A percentile compares a stretch with the other conserved stretches of the same genome.
These are phyloP conservation scores for Amanita pseudoporphyria DNA, from an alignment of 768 basidiomycete genomes.

Conservation along the genomic window DNA sequence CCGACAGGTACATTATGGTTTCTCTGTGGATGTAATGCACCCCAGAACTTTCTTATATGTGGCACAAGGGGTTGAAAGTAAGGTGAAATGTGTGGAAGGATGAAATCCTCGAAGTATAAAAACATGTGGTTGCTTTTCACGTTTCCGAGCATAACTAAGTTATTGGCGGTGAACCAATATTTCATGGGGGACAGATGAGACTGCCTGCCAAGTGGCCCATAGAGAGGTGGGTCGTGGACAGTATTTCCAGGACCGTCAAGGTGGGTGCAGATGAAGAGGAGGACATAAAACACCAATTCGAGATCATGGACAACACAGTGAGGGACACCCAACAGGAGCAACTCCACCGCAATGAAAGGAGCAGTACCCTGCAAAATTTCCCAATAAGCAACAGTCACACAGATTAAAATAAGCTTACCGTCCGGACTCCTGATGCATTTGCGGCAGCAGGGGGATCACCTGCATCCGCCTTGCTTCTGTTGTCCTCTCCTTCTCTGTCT, in stretches of 20 bases:
- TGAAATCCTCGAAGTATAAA: not conserved
- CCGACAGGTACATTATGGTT: too few species aligned
- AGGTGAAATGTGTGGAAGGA: too few species aligned
- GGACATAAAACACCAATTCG: constrained; percentile 2
- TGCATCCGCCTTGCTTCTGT: not conserved
- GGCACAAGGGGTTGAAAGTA: not conserved
- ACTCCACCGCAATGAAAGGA: constrained; percentile 8
- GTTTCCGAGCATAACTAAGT: not conserved
- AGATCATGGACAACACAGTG: constrained; percentile 5
- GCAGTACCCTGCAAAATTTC: constrained; percentile 5
- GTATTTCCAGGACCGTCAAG: constrained; percentile 6
- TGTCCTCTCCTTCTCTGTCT: not conserved
- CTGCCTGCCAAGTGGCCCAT: not conserved
- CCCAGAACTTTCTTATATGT: not conserved
- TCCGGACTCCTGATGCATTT: not conserved
- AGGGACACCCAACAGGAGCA: too few species aligned
- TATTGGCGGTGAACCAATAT: not conserved
- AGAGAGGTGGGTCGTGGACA: not conserved
- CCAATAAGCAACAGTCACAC: not conserved
- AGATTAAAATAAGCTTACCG: too few species aligned
- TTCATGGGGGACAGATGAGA: not conserved
- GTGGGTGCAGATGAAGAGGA: constrained; percentile 1
- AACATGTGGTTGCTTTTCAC: not conserved
- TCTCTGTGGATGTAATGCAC: not conserved
- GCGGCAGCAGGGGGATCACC: too few species aligned